Percentiles rank a stretch among this genome's conserved stretches.
Evolutionary conservation across 441 rosid genomes (phyloP).

Genomic region (Breynia disticha): DNA sequence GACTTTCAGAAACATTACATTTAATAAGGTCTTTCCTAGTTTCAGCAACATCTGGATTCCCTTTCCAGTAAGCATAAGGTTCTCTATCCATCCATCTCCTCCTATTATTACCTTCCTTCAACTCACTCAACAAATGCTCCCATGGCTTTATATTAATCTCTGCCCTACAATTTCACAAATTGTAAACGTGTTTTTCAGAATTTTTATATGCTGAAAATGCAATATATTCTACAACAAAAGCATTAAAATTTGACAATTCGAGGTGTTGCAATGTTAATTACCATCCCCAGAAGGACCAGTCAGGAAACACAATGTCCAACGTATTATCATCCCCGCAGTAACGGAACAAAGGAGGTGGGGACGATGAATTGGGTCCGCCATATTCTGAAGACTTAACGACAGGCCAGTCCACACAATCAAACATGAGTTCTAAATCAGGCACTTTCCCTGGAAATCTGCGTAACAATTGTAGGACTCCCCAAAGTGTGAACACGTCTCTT

Average conservation of each 20-base stretch:
- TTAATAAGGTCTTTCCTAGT: slow-evolving; percentile 46
- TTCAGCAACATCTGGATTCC: slow-evolving; percentile 47
- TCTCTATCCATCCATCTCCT: slow-evolving; percentile 46
- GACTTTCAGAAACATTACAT: slow-evolving; percentile 45
- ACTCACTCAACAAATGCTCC: slow-evolving; percentile 29
- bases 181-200: too few relatives aligned
- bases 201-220: too few relatives aligned
- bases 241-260: too few relatives aligned
- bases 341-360: slow-evolving; percentile 53
- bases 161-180: slow-evolving; percentile 29
- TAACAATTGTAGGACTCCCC: slow-evolving; percentile 62
- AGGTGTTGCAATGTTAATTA: slow-evolving; percentile 1
- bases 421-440: slow-evolving; percentile 61
- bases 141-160: slow-evolving; percentile 55
- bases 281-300: slow-evolving; percentile 87
- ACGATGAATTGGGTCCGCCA: slow-evolving; percentile 24
- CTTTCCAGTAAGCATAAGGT: slow-evolving; percentile 62
- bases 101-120: slow-evolving; percentile 41
- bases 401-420: slow-evolving; percentile 68
- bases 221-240: too few relatives aligned
- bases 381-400: slow-evolving; percentile 23
- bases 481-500: slow-evolving; percentile 51
- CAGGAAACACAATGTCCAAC: slow-evolving; percentile 56
- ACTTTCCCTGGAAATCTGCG: slow-evolving; percentile 47
- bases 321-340: slow-evolving; percentile 46